Conservation (phyloP, 2,329 filamentous ascomycete genomes). For the Talaromyces sp. region DNA sequence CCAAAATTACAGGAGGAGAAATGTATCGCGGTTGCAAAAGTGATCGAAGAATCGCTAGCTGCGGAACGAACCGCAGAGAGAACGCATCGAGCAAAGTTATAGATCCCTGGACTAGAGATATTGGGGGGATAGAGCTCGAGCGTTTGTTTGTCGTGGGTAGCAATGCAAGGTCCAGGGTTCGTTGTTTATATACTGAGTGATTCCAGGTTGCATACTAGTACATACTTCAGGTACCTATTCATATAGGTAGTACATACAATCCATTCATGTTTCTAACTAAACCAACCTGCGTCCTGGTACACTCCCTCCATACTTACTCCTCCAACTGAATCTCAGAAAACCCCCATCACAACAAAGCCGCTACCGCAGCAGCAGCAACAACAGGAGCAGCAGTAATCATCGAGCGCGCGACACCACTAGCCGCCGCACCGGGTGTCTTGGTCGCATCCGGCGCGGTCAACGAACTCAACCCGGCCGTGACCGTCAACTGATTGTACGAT, state of each 20-base stretch:
- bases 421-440: conserved; percentile 19
- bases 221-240: neutral
- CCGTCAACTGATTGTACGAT: conserved; percentile 16
- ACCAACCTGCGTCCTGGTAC: neutral
- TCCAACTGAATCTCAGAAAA: neutral
- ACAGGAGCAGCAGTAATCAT: conserved; percentile 24
- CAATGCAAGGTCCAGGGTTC: neutral
- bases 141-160: neutral
- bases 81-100: neutral
- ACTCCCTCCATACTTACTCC: neutral
- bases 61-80: neutral
- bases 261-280: neutral
- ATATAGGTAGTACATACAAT: neutral
- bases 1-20: conserved; percentile 33
- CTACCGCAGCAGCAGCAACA: conserved; percentile 22
- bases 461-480: conserved; percentile 20
- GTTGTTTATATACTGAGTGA: neutral
- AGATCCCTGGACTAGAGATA: neutral
- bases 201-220: neutral
- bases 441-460: conserved; percentile 20
- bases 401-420: conserved; percentile 14
- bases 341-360: conserved; percentile 16
- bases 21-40: conserved; percentile 29
- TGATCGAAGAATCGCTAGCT: conserved; percentile 25
- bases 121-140: neutral